Evolutionary conservation across 2,329 filamentous ascomycete genomes (phyloP).

Genomic region (Trichoderma koningiopsis): DNA sequence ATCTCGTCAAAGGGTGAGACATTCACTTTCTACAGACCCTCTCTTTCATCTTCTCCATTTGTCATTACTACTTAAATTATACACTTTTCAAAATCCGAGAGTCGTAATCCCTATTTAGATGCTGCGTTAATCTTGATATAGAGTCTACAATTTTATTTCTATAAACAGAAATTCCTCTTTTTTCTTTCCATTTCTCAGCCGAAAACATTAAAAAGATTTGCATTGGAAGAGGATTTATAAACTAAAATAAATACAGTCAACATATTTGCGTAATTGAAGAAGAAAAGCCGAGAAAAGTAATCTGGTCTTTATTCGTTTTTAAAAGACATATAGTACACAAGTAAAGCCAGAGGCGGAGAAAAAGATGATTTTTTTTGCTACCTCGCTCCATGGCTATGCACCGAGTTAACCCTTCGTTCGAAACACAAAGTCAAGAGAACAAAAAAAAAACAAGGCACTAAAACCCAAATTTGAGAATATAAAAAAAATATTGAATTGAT

Average conservation of each 20-base stretch:
- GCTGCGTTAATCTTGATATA: not conserved
- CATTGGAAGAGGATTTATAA: not conserved
- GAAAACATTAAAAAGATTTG: not conserved
- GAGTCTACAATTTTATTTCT: not conserved
- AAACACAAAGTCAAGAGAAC: not conserved
- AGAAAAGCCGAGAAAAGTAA: not conserved
- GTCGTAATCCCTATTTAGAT: not conserved
- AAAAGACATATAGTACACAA: not conserved
- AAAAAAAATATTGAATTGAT: slow-evolving; percentile 1
- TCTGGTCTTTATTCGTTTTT: not conserved
- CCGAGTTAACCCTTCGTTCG: not conserved
- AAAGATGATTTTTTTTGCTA: slow-evolving; percentile 23
- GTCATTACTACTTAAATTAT: slow-evolving; percentile 4
- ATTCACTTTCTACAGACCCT: not conserved
- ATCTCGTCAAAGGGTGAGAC: not conserved
- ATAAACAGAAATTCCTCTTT: not conserved
- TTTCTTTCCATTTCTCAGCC: not conserved
- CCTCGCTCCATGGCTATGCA: slow-evolving; percentile 33
- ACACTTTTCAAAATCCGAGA: not conserved
- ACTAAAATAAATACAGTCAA: not conserved
- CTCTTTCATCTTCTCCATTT: not conserved
- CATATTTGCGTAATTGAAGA: not conserved
- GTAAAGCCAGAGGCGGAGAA: not conserved
- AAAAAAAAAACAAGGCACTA: not conserved
- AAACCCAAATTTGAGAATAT: slow-evolving; percentile 17